Base-by-base conservation (phyloP, 257 asterid genomes). In the Apocynum venetum region DNA sequence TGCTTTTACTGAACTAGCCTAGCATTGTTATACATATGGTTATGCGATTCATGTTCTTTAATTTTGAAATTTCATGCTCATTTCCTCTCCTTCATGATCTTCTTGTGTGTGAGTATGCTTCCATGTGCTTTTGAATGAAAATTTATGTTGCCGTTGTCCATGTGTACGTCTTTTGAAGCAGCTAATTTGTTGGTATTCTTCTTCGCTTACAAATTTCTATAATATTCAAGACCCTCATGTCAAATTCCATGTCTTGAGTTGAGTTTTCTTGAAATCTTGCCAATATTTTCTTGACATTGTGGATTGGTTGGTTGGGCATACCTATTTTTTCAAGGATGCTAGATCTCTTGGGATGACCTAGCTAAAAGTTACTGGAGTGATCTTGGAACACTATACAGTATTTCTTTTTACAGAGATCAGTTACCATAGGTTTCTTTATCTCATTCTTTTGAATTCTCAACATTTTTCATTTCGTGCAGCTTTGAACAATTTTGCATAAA, bases 401-500 rank as follows among this genome's bases (percentile, higher is more conserved):
- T 67, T 65, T 66, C 36, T 17, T 67, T 25, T 68, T 68, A 43
- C 53, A 68, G 38, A 43, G 53, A 68, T 20, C 73, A 41, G 73
- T 68, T 14, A 6, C 48, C 53, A 4, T 10, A 20, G 20, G 36
- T 53, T 7, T 38, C 49, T 53, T 31, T 8, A 36, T 2, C 7
- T 7, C 31, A 6, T 52, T 47, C 59, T 57, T 38, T 38, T 73
- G 77, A 52, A 43, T 57, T 4, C 64, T 51, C 7, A 36, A 35
- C 63, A 35, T 53, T 82, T 77, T 72, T 80, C 48, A 63, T 78
- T 75, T 55, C 83, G 76, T 70, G 64, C 96, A 94, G 98, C 88
- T 94, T 94, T 77, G 98, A 94, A 85, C 98, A 94, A 66, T 94
- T 94, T 82, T 94, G 98, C 87, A 94, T 94, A 63, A 94, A 94